A percentile compares a stretch with the other conserved stretches of the same genome.
Evolutionary conservation across 306 rosid species (phyloP).

Genomic region (Medicago truncatula): MtrunA17r5.0-ANR NC_053042.1:43502501-43503000

Average conservation of each 20-base stretch:
- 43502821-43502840: slow-evolving; percentile 90
- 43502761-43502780: slow-evolving; percentile 30
- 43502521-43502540: slow-evolving; percentile 89
- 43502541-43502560: slow-evolving; percentile 82
- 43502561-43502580: slow-evolving; percentile 93
- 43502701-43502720: slow-evolving; percentile 12
- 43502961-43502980: not conserved
- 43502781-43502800: slow-evolving; percentile 75
- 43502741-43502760: slow-evolving; percentile 11
- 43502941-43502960: not conserved
- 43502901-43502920: not conserved
- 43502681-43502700: slow-evolving; percentile 72
- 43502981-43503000: too few relatives aligned
- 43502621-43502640: slow-evolving; percentile 93
- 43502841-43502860: slow-evolving; percentile 69
- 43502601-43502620: slow-evolving; percentile 83
- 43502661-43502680: slow-evolving; percentile 99
- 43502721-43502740: not conserved
- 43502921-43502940: not conserved
- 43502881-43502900: slow-evolving; percentile 8
- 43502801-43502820: slow-evolving; percentile 84
- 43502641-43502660: slow-evolving; percentile 94
- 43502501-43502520: slow-evolving; percentile 95
- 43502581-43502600: slow-evolving; percentile 99
- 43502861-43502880: slow-evolving; percentile 27